phyloP scores from a whole-genome alignment of 345 rosid genomes.

The Populus alba region DNA sequence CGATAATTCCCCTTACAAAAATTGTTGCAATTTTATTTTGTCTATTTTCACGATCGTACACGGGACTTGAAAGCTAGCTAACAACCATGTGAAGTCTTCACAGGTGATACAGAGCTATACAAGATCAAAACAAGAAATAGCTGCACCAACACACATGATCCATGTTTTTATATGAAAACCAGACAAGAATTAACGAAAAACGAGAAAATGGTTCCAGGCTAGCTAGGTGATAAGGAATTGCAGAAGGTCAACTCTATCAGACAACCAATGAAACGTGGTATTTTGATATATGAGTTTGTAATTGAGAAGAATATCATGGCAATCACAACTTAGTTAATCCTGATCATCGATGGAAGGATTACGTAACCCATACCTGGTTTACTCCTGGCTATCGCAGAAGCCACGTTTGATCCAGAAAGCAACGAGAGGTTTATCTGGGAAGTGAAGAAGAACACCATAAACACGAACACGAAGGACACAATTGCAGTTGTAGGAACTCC shows the following conservation, averaged over 20 bases:
- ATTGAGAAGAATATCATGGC: neutral
- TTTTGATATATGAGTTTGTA: neutral
- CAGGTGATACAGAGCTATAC: neutral
- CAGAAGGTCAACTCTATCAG: neutral
- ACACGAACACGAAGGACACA: neutral
- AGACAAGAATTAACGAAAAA: neutral
- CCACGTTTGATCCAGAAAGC: neutral
- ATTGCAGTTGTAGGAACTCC: neutral
- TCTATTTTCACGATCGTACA: no score
- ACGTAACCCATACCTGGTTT: neutral
- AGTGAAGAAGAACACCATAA: neutral
- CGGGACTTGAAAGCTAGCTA: neutral
- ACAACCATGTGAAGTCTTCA: neutral
- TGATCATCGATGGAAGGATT: neutral
- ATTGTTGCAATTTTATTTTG: no score
- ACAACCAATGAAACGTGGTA: neutral
- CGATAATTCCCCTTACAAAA: no score
- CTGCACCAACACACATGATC: neutral
- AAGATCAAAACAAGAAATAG: neutral
- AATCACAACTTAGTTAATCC: neutral
- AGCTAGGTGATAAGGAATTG: neutral
- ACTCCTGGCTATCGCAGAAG: neutral
- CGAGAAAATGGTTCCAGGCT: neutral
- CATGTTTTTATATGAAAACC: neutral
- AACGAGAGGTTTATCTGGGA: neutral